phyloP scores from a whole-genome alignment of 345 rosid species.

The Gynandropsis gynandra region DNA sequence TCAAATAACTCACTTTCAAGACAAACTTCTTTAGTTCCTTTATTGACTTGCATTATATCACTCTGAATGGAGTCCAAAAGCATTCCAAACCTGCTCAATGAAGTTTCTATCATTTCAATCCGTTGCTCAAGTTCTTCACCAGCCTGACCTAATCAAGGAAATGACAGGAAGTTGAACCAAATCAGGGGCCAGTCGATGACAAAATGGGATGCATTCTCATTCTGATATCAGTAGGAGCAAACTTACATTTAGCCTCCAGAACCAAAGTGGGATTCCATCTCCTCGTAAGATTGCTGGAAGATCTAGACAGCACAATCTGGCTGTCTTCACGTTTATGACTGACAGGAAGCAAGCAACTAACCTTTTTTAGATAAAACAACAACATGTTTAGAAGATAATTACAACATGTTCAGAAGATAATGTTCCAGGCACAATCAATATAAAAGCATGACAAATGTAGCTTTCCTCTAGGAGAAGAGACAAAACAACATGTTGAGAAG shows the following conservation, averaged over 20 bases:
- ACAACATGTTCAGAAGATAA: no score
- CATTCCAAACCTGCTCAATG: constrained; percentile 67
- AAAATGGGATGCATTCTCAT: background rate
- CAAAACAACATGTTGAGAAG: background rate
- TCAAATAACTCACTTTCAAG: constrained; percentile 55
- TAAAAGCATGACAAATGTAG: constrained; percentile 4
- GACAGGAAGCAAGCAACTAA: constrained; percentile 41
- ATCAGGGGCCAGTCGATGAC: constrained; percentile 6
- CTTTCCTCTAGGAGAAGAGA: background rate
- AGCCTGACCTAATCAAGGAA: constrained; percentile 44
- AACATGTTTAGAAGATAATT: no score
- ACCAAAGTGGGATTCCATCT: constrained; percentile 52
- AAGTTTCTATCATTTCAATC: constrained; percentile 66
- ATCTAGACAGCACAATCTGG: constrained; percentile 46
- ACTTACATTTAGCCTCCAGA: constrained; percentile 48
- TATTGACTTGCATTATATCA: constrained; percentile 74
- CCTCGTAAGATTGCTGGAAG: constrained; percentile 40
- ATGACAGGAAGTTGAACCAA: constrained; percentile 8
- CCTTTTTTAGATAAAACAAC: no score
- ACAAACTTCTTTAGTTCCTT: constrained; percentile 65
- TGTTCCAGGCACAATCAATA: no score
- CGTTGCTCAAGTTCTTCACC: constrained; percentile 67
- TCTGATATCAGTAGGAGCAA: constrained; percentile 1
- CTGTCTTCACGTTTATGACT: constrained; percentile 52
- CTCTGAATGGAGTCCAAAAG: constrained; percentile 74